Evolutionary conservation across 108 stramenopile genomes (phyloP), one percentile per base, ranked within the genome.

Genomic region (Discostella stelligeroides): DNA sequence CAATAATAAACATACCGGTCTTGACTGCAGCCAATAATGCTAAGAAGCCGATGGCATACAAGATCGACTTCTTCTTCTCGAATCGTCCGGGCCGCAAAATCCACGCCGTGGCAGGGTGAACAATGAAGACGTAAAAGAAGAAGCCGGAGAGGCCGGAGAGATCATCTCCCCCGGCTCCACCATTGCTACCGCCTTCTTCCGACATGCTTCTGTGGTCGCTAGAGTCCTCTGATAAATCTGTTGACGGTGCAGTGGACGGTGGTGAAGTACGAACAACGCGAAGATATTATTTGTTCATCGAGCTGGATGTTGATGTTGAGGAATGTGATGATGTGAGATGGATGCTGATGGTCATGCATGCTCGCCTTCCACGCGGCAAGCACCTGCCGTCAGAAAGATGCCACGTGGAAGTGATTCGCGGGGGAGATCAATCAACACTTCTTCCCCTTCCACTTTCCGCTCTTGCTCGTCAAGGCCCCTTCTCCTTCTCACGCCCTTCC

Each of bases 101-200:
- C 96, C 96, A 98, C 53, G 95, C 89, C 25, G 95, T 96, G 49
- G 91, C 84, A n/a, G 98, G 98, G 80, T 98, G 96, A 7, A 98
- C 95, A 60, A 98, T 95, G 67, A 98, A 88, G 27, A 90, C 83
- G 70, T 97, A 98, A 58, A 98, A 96, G 86, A 98, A 96, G 75
- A 98, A 97, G 46, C 93, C 90, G n/a, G 85, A 76, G 42, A 98
- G 84, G 49, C 94, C 89, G 29, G 89, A 86, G 55, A 93, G 81
- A 68, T 95, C 94, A 62, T 95, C 89, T 60, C 82, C 83, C 11
- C 83, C 79, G 11, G 60, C 28, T 12, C 70, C 80, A 50, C 69
- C 61, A 41, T 55, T 47, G 46, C 51, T 65, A 6, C 72, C 68
- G 47, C 62, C 63, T 59, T 79, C 77, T n/a, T 79, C 70, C 30